Conservation (phyloP, 805 yeast species). For the Schwanniomyces occidentalis region DNA sequence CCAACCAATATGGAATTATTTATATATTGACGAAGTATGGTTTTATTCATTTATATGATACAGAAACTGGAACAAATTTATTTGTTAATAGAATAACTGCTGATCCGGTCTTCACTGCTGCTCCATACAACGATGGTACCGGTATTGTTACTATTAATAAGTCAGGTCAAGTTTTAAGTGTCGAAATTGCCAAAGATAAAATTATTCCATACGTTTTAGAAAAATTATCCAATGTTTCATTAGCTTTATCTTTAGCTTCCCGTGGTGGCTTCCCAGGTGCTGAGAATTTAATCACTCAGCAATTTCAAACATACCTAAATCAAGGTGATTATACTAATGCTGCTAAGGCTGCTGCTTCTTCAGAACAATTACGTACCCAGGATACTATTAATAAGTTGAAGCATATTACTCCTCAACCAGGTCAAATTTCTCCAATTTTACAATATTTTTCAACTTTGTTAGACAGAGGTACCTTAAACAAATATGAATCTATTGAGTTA, state of each 20-base stretch:
- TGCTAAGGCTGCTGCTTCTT: slow-evolving; percentile 95
- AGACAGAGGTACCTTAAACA: slow-evolving; percentile 90
- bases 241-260: slow-evolving; percentile 86
- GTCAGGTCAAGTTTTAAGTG: slow-evolving; percentile 92
- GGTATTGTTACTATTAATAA: slow-evolving; percentile 95
- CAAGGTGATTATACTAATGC: slow-evolving; percentile 90
- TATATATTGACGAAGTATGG: slow-evolving; percentile 94
- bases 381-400: slow-evolving; percentile 93
- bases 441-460: slow-evolving; percentile 89
- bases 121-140: slow-evolving; percentile 64
- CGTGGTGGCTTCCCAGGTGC: slow-evolving; percentile 98
- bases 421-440: slow-evolving; percentile 90
- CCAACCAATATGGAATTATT: slow-evolving; percentile 81
- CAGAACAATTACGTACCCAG: slow-evolving; percentile 89
- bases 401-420: slow-evolving; percentile 87
- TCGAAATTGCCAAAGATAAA: slow-evolving; percentile 80
- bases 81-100: slow-evolving; percentile 96
- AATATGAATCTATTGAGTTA: slow-evolving; percentile 90
- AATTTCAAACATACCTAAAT: slow-evolving; percentile 80
- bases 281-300: slow-evolving; percentile 85
- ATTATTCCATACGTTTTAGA: slow-evolving; percentile 87
- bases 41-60: slow-evolving; percentile 91
- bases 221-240: slow-evolving; percentile 79
- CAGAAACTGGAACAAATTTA: slow-evolving; percentile 88
- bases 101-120: slow-evolving; percentile 90